Base-by-base conservation (phyloP, 208 protist genomes). In the Trichomonas gallinae region DNA sequence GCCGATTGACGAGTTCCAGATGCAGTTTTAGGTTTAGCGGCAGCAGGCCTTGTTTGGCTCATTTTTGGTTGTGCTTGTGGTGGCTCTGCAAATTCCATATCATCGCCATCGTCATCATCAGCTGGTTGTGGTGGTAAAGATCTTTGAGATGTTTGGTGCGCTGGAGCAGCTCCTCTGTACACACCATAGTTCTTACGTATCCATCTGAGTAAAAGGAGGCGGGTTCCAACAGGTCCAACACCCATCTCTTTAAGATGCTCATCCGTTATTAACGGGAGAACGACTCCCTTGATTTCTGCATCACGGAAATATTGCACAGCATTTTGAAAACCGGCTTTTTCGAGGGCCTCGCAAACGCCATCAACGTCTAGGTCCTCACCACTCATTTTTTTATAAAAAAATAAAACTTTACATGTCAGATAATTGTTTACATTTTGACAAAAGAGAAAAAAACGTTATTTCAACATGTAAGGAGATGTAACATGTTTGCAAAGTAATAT, bases 191-290 rank as follows among this genome's bases (percentile, higher is more conserved):
- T 72, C 21, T 72, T 72, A 72, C 58, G 17, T 46, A 89, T 89
- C 83, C 83, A 89, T 89, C 38, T 89, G 10, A 45, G 15, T 89
- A 93, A 6, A 23, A 44, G 44, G 26, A 93, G 87, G 0, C 87
- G 8, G 13, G 15, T 34, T 42, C 87, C 87, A 38, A 93, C 44
- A 34, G 17, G 17, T 38, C 15, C 13, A 51, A 93, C 44, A 17
- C 87, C 87, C 23, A 93, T 93, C 21, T 93, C 87, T 93, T 93
- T 93, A 17, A 93, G 45, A 51, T 93, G 87, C 17, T 93, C 87
- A 51, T 93, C 87, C 44, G 11, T 51, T 40, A 93, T 93, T n/a
- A 93, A 26, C 15, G 87, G 87, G 10, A 93, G 44, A 51, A 51
- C 26, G n/a, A 4, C 4, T 38, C 87, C 87, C n/a, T 23, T 51